These are phyloP conservation scores for Podila epicladia DNA, from an alignment of 192 early-diverging fungal species.

Conservation along the genomic window DNA sequence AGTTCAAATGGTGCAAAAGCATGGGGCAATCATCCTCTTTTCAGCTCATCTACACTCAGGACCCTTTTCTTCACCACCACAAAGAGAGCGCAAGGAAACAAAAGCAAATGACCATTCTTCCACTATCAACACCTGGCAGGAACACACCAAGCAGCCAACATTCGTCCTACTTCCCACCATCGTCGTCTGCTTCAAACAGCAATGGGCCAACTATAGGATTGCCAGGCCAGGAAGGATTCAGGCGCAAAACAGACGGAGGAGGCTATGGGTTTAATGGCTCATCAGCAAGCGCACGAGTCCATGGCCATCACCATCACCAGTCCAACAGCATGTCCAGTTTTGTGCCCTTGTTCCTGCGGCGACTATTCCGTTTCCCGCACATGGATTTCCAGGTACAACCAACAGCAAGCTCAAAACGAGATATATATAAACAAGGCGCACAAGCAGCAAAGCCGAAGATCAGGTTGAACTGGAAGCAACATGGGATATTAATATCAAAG, in stretches of 20 bases:
- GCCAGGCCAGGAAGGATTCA: conserved; percentile 11
- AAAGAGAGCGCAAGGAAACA: not conserved
- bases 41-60: not conserved
- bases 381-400: conserved; percentile 79
- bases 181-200: not conserved
- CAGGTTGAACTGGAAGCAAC: no score
- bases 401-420: no score
- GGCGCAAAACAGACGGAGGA: conserved; percentile 31
- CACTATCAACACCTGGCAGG: conserved; percentile 43
- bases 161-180: conserved; percentile 33
- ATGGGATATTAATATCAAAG: not conserved
- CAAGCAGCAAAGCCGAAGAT: no score
- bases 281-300: conserved; percentile 6
- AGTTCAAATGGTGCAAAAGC: no score
- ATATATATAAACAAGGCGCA: no score
- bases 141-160: conserved; percentile 24
- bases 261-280: conserved; percentile 5
- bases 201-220: conserved; percentile 39
- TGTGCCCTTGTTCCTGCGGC: conserved; percentile 62
- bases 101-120: conserved; percentile 37
- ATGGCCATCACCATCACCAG: conserved; percentile 3
- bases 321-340: conserved; percentile 28
- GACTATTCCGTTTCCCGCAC: conserved; percentile 71
- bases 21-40: no score
- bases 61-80: not conserved